phyloP scores from a whole-genome alignment of 345 rosid species.

The Sonneratia alba region DNA sequence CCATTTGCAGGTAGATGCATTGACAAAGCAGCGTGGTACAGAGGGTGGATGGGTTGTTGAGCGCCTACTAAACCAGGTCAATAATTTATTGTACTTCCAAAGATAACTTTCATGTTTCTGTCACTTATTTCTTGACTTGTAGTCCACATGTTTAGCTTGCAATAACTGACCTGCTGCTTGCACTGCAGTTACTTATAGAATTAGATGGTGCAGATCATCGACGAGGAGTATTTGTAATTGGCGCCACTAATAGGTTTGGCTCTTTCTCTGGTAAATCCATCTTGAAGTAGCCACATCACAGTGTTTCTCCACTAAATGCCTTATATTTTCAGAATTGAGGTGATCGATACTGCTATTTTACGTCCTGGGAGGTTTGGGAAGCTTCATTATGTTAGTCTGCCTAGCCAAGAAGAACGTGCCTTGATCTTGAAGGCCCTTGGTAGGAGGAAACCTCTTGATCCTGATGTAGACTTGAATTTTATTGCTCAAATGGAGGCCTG shows the following conservation, averaged over 20 bases:
- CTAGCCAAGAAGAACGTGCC: constrained; percentile 65
- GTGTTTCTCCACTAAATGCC: background rate
- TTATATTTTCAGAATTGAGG: constrained; percentile 57
- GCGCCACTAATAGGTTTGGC: constrained; percentile 79
- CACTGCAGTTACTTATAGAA: constrained; percentile 67
- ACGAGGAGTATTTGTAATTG: constrained; percentile 71
- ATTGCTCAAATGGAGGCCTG: constrained; percentile 59
- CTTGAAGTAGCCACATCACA: background rate
- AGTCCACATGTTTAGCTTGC: background rate
- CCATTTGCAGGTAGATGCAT: constrained; percentile 71
- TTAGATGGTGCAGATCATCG: constrained; percentile 80
- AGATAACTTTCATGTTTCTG: background rate
- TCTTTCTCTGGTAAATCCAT: background rate
- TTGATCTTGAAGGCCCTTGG: constrained; percentile 69
- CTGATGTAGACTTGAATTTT: constrained; percentile 52
- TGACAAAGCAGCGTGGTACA: constrained; percentile 81
- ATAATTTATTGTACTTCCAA: constrained; percentile 1
- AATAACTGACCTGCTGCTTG: background rate
- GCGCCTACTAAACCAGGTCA: constrained; percentile 61
- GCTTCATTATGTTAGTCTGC: constrained; percentile 74
- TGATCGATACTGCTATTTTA: constrained; percentile 70
- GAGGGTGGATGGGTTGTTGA: constrained; percentile 94
- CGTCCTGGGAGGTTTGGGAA: constrained; percentile 96
- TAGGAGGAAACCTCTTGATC: constrained; percentile 66
- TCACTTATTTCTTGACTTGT: background rate